Evolutionary conservation across 2,329 filamentous ascomycete species (phyloP).

Genomic region (Fusarium mundagurra): DNA sequence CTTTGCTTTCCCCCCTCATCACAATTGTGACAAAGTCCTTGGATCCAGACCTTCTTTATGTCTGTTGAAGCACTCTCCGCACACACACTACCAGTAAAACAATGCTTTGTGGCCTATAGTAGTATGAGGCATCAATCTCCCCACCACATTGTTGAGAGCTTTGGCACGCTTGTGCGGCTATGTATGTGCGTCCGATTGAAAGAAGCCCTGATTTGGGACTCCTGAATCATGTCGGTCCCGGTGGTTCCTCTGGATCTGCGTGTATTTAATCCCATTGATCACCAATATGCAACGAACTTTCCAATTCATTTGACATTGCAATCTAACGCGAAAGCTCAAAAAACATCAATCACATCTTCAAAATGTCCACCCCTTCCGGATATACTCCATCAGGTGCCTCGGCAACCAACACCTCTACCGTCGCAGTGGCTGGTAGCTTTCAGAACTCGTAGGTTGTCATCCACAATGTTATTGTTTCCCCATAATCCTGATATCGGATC

Average conservation of each 20-base stretch:
- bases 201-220: not conserved
- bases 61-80: not conserved
- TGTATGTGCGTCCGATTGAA: not conserved
- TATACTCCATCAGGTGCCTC: not conserved
- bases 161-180: not conserved
- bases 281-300: not conserved
- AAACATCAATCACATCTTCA: not conserved
- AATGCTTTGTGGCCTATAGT: not conserved
- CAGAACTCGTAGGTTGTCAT: not conserved
- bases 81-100: not conserved
- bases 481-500: not conserved
- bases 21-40: not conserved
- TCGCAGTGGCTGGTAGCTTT: constrained; percentile 1
- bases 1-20: not conserved
- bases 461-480: accelerated
- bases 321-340: not conserved
- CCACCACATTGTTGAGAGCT: not conserved
- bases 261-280: not conserved
- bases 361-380: not conserved
- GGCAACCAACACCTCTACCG: not conserved
- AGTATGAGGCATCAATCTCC: not conserved
- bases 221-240: not conserved
- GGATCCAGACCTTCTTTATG: not conserved
- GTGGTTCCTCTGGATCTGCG: not conserved
- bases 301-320: not conserved